A percentile compares a stretch with the other conserved stretches of the same genome.
Evolutionary conservation across 2,329 filamentous ascomycete genomes (phyloP).

Genomic region (Pseudogymnoascus sp.): DNA sequence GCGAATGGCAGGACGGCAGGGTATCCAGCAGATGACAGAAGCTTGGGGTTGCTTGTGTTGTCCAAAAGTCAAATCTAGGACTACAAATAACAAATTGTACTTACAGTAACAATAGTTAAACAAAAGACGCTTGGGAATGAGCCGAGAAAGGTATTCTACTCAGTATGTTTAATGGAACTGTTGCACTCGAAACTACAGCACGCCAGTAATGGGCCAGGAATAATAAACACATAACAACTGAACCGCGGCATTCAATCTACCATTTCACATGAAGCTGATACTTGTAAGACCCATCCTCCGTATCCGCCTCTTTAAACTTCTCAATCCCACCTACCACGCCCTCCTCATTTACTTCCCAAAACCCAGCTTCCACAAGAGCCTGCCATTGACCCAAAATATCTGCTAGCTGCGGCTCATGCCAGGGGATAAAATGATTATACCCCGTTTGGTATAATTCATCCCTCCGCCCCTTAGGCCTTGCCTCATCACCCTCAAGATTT

Average conservation of each 20-base stretch:
- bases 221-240: no score
- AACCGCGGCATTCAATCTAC: no score
- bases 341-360: conserved; percentile 22
- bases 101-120: neutral
- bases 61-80: neutral
- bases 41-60: neutral
- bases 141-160: no score
- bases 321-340: conserved; percentile 26
- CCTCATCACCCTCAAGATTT: neutral
- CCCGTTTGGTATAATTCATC: conserved; percentile 18
- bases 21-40: neutral
- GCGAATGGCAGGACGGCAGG: neutral
- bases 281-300: neutral
- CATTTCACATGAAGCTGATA: neutral
- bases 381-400: conserved; percentile 25
- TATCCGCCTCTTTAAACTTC: conserved; percentile 27
- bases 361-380: conserved; percentile 21
- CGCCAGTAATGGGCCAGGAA: no score
- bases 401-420: conserved; percentile 17
- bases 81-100: neutral
- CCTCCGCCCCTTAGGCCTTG: conserved; percentile 2
- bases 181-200: no score
- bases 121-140: neutral
- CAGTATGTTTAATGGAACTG: no score
- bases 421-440: conserved; percentile 15